Evolutionary conservation across 768 basidiomycete genomes (phyloP).

Genomic region (Tubosaeta brunneosetosa): DNA sequence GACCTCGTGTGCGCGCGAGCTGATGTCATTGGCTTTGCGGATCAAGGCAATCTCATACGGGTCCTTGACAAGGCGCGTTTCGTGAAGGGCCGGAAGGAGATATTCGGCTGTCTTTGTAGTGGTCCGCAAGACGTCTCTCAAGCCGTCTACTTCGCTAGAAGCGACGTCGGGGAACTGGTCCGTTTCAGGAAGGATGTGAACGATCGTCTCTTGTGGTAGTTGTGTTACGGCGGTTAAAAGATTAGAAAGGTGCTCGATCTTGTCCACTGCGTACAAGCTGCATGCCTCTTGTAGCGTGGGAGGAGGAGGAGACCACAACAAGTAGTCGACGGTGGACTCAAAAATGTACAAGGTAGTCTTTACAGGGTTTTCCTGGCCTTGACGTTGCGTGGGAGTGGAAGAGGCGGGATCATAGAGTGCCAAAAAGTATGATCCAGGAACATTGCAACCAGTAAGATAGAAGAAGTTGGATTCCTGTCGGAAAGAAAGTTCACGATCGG

Average conservation of each 20-base stretch:
- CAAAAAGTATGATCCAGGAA: conserved; percentile 67
- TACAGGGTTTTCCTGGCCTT: conserved; percentile 32
- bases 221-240: conserved; percentile 46
- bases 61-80: conserved; percentile 75
- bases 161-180: conserved; percentile 18
- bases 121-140: conserved; percentile 2
- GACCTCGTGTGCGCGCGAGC: conserved; percentile 83
- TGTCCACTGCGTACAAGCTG: conserved; percentile 55
- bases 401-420: conserved; percentile 46
- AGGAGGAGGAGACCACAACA: conserved; percentile 89
- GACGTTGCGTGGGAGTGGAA: conserved; percentile 25
- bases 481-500: conserved; percentile 76
- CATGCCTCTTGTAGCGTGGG: conserved; percentile 58
- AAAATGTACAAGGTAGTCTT: conserved; percentile 74
- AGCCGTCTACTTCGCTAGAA: conserved; percentile 3
- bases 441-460: conserved; percentile 76
- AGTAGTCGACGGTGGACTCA: conserved; percentile 60
- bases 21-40: conserved; percentile 76
- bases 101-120: conserved; percentile 32
- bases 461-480: conserved; percentile 83
- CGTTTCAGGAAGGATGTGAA: conserved; percentile 59
- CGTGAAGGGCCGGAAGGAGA: conserved; percentile 76
- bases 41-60: conserved; percentile 69
- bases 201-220: conserved; percentile 47
- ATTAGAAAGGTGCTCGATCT: conserved; percentile 44